These are phyloP conservation scores for Tolypocladium tundrense DNA, from an alignment of 2,329 filamentous ascomycete genomes.

Conservation along the genomic window DNA sequence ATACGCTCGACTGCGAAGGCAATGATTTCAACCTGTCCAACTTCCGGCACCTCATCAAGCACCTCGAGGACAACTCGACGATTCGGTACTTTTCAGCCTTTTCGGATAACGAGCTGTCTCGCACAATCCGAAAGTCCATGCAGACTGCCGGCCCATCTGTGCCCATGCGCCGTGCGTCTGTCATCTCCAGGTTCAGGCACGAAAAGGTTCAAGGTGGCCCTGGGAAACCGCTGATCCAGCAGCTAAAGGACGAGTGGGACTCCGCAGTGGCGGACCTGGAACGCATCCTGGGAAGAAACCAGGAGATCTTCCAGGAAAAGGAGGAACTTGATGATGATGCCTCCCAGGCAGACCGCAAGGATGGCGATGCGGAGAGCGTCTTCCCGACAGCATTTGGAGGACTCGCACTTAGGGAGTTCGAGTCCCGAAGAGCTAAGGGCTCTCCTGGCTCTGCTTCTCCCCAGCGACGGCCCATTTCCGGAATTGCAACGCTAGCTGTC, in stretches of 20 bases:
- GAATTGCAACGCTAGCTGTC: neutral
- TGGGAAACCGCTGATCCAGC: conserved; percentile 23
- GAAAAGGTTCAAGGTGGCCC: conserved; percentile 17
- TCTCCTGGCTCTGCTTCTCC: conserved; percentile 4
- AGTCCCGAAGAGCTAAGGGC: conserved; percentile 14
- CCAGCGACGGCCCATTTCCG: neutral
- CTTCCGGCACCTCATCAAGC: conserved; percentile 34
- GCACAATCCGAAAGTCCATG: conserved; percentile 22
- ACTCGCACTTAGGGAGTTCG: conserved; percentile 20
- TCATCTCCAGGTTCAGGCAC: conserved; percentile 22
- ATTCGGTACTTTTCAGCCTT: conserved; percentile 35
- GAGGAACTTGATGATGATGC: conserved; percentile 4
- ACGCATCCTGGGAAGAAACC: conserved; percentile 25
- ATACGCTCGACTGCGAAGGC: conserved; percentile 43
- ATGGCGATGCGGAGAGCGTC: conserved; percentile 13
- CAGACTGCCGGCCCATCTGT: conserved; percentile 16
- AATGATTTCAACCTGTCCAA: conserved; percentile 45
- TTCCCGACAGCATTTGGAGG: conserved; percentile 26
- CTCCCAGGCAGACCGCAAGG: conserved; percentile 8
- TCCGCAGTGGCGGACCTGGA: conserved; percentile 20
- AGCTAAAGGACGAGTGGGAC: conserved; percentile 29
- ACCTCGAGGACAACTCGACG: conserved; percentile 29
- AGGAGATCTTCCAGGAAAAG: conserved; percentile 14
- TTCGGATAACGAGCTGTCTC: conserved; percentile 23
- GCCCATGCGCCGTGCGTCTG: conserved; percentile 20